A percentile compares a stretch with the other conserved stretches of the same genome.
phyloP scores from a whole-genome alignment of 1,284 basidiomycete genomes.

The Lentinula novae-zelandiae region DNA sequence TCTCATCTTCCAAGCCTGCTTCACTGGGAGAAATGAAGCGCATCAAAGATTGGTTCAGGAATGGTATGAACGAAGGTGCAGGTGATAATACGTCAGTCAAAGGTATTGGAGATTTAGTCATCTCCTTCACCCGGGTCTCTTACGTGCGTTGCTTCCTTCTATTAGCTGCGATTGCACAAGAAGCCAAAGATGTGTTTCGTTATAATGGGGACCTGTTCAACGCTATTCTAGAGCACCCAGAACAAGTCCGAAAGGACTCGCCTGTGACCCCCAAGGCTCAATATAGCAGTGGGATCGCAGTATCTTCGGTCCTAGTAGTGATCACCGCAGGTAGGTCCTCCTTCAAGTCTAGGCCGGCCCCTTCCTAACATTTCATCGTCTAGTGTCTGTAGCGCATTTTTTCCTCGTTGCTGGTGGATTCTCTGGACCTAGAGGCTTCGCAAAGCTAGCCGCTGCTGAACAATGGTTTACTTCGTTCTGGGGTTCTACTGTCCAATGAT shows the following conservation, averaged over 20 bases:
- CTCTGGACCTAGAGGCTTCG: conserved; percentile 42
- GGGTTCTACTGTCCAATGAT: not conserved
- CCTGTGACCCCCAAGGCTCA: conserved; percentile 16
- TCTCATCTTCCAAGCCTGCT: conserved; percentile 38
- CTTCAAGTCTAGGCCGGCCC: not conserved
- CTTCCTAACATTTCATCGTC: not conserved
- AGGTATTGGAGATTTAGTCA: conserved; percentile 29
- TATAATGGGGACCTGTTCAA: conserved; percentile 68
- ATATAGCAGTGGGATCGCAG: conserved; percentile 24
- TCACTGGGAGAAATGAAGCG: conserved; percentile 62
- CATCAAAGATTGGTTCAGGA: conserved; percentile 77
- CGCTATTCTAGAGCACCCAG: conserved; percentile 29
- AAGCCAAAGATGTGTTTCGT: conserved; percentile 68
- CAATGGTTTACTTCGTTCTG: conserved; percentile 24
- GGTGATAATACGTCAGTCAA: conserved; percentile 53
- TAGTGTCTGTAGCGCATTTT: conserved; percentile 49
- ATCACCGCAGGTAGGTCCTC: conserved; percentile 37
- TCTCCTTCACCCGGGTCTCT: conserved; percentile 5
- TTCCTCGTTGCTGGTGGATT: conserved; percentile 46
- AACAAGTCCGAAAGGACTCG: not conserved
- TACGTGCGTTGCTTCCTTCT: not conserved
- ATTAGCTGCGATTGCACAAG: conserved; percentile 42
- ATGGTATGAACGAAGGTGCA: conserved; percentile 68
- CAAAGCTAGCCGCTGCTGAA: conserved; percentile 40
- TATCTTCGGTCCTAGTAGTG: conserved; percentile 40